Conservation (phyloP, 768 basidiomycete genomes). For the Mycena filopes region DNA sequence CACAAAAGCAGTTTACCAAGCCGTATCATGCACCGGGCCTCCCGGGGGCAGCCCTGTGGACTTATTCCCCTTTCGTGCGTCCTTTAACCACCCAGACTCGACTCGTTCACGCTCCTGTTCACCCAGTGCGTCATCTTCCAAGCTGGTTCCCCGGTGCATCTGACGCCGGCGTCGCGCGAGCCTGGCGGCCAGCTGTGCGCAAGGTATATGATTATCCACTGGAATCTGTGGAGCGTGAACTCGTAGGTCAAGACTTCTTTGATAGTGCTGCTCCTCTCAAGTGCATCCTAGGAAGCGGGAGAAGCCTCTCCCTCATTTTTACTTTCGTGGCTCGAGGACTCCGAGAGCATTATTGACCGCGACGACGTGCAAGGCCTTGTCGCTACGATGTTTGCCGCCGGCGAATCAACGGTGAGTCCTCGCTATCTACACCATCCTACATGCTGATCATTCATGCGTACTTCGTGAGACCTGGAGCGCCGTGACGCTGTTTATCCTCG, state of each 20-base stretch:
- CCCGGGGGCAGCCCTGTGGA: background rate
- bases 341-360: constrained; percentile 16
- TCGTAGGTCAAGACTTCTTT: constrained; percentile 22
- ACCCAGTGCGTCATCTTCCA: constrained; percentile 9
- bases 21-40: background rate
- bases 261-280: no score
- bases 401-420: no score
- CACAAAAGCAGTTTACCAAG: background rate
- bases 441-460: constrained; percentile 31
- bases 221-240: constrained; percentile 19
- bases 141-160: constrained; percentile 42
- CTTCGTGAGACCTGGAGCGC: constrained; percentile 32
- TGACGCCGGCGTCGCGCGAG: constrained; percentile 30
- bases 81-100: no score
- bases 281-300: constrained; percentile 27
- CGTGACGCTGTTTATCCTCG: constrained; percentile 40
- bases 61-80: no score
- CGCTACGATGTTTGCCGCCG: constrained; percentile 32
- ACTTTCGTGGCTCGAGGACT: constrained; percentile 30
- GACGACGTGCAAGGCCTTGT: constrained; percentile 32
- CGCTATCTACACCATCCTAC: no score
- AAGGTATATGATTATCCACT: constrained; percentile 26
- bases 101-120: no score
- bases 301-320: constrained; percentile 35
- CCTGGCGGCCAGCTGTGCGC: constrained; percentile 9